A percentile compares a stretch with the other conserved stretches of the same genome.
Conservation (phyloP, 331 rosid species). For the Stylosanthes scabra region DNA sequence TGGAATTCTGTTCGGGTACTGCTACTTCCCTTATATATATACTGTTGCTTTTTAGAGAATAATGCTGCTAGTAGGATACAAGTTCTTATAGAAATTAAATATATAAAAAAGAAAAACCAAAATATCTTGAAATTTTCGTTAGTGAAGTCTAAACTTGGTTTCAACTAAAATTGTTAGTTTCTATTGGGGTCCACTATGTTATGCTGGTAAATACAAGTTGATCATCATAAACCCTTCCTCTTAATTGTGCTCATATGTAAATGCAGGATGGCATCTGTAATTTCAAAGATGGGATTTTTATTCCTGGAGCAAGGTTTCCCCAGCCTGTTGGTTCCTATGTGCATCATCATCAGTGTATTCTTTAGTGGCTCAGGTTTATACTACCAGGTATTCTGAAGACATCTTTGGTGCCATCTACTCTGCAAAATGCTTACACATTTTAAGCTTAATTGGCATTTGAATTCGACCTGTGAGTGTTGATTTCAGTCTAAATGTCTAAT, state of each 20-base stretch:
- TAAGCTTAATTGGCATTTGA: conserved; percentile 25
- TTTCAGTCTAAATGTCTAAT: not conserved
- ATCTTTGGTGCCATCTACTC: conserved; percentile 17
- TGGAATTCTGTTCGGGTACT: conserved; percentile 96
- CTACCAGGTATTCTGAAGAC: conserved; percentile 71
- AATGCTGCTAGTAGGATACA: not conserved
- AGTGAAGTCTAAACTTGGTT: conserved; percentile 6
- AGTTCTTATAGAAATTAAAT: too few relatives aligned
- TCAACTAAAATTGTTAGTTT: conserved; percentile 14
- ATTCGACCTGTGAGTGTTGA: not conserved
- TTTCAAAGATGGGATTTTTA: conserved; percentile 95
- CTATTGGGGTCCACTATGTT: conserved; percentile 5
- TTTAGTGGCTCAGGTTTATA: conserved; percentile 90
- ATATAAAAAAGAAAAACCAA: conserved; percentile 6
- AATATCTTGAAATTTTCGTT: conserved; percentile 41
- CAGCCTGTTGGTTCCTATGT: conserved; percentile 76
- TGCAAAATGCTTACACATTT: conserved; percentile 10
- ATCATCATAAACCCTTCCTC: conserved; percentile 9
- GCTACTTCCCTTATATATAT: conserved; percentile 39
- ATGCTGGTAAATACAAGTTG: conserved; percentile 6
- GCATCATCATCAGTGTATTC: conserved; percentile 71
- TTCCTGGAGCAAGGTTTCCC: conserved; percentile 94
- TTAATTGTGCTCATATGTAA: not conserved
- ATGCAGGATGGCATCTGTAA: conserved; percentile 96
- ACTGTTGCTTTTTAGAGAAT: not conserved